Evolutionary conservation across 2,329 filamentous ascomycete genomes (phyloP).

Genomic region (Alternaria consortialis): DNA sequence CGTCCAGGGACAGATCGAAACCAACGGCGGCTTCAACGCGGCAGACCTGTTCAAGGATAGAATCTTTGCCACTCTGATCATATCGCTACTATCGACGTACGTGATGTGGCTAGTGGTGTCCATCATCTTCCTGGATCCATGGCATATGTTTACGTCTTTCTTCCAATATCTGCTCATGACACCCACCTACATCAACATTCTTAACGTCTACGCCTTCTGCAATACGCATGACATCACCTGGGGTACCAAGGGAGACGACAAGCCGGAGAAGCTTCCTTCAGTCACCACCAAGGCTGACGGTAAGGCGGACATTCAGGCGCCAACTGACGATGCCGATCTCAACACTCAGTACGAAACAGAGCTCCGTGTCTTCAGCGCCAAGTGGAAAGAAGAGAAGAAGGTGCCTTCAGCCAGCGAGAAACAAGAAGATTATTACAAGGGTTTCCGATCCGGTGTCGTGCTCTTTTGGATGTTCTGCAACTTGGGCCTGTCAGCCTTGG

Average conservation of each 20-base stretch:
- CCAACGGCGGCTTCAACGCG: slow-evolving; percentile 72
- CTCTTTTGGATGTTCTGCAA: slow-evolving; percentile 97
- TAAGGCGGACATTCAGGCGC: slow-evolving; percentile 88
- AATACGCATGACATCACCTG: slow-evolving; percentile 98
- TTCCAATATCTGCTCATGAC: slow-evolving; percentile 94
- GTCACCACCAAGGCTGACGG: slow-evolving; percentile 92
- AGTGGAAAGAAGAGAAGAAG: slow-evolving; percentile 77
- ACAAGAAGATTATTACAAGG: slow-evolving; percentile 98
- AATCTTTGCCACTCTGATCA: slow-evolving; percentile 91
- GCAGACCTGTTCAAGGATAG: slow-evolving; percentile 81
- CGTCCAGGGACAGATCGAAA: slow-evolving; percentile 74
- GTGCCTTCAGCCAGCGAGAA: slow-evolving; percentile 71
- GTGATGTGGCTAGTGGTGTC: slow-evolving; percentile 92
- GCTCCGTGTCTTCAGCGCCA: slow-evolving; percentile 74
- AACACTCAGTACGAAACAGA: slow-evolving; percentile 95
- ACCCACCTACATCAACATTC: slow-evolving; percentile 96
- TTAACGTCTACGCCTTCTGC: slow-evolving; percentile 99
- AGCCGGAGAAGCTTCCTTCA: slow-evolving; percentile 86
- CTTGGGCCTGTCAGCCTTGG: slow-evolving; percentile 84
- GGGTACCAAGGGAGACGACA: slow-evolving; percentile 98
- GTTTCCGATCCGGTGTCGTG: slow-evolving; percentile 90
- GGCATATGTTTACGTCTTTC: slow-evolving; percentile 98
- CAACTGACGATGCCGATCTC: slow-evolving; percentile 90
- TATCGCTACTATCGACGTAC: slow-evolving; percentile 91
- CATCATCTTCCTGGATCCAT: slow-evolving; percentile 94